A percentile compares a stretch with the other conserved stretches of the same genome.
phyloP scores from a whole-genome alignment of 441 rosid species.

The Pelargonium australe region DNA sequence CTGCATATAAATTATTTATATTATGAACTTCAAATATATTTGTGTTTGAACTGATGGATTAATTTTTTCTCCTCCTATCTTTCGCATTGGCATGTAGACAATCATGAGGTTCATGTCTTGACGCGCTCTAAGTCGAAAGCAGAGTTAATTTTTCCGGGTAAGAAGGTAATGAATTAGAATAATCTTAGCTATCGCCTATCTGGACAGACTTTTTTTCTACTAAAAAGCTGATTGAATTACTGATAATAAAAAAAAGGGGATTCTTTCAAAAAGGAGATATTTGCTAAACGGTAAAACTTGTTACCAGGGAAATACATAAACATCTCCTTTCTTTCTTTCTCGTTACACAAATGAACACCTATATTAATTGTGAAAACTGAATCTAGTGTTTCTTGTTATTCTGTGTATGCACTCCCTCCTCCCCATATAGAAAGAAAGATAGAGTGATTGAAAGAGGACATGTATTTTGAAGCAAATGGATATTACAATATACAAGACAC shows the following conservation, averaged over 20 bases:
- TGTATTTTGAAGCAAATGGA: no score
- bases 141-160: slow-evolving; percentile 85
- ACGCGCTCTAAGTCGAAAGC: slow-evolving; percentile 86
- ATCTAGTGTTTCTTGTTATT: neutral
- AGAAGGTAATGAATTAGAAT: slow-evolving; percentile 65
- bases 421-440: neutral
- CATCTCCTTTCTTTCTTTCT: neutral
- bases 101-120: slow-evolving; percentile 58
- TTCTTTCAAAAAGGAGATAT: neutral
- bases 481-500: no score
- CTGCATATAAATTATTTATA: neutral
- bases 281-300: neutral
- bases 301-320: neutral
- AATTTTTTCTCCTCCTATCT: neutral
- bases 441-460: no score
- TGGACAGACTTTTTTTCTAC: slow-evolving; percentile 8
- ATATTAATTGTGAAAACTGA: neutral
- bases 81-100: slow-evolving; percentile 43
- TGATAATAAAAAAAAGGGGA: slow-evolving; percentile 2
- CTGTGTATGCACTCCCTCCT: neutral
- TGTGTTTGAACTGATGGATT: neutral
- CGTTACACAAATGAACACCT: neutral
- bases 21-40: neutral
- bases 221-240: neutral
- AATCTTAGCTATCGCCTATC: neutral